Conservation (phyloP, 345 rosid genomes). For the Boechera divaricarpa region DNA sequence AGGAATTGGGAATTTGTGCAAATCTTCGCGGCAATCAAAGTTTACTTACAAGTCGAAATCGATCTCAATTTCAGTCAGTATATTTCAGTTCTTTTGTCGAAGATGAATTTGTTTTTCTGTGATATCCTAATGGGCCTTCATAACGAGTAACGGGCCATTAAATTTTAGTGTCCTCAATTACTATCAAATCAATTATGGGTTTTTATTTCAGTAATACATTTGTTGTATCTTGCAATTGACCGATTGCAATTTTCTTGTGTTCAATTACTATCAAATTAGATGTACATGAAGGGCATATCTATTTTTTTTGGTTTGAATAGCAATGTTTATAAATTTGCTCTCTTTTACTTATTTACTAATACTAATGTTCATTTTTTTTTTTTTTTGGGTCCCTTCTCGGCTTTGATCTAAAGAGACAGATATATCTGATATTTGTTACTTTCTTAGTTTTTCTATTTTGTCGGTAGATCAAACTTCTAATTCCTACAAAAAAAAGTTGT, state of each 20-base stretch:
- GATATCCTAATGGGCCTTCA: slow-evolving; percentile 23
- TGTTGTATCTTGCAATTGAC: too few species aligned
- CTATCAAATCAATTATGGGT: slow-evolving; percentile 1
- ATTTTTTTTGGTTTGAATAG: too few species aligned
- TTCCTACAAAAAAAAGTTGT: background rate
- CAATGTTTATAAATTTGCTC: too few species aligned
- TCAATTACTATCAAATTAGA: too few species aligned
- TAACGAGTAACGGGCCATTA: background rate
- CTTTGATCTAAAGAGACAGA: slow-evolving; percentile 2
- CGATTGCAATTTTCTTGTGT: too few species aligned
- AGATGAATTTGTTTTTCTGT: slow-evolving; percentile 11
- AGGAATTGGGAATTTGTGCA: slow-evolving; percentile 24
- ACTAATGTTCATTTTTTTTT: background rate
- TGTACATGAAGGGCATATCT: too few species aligned
- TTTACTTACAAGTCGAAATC: slow-evolving; percentile 5
- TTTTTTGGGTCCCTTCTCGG: background rate
- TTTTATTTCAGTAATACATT: background rate
- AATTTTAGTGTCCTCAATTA: background rate
- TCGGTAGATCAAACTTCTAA: background rate
- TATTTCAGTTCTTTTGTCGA: background rate
- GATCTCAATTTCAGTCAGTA: slow-evolving; percentile 30
- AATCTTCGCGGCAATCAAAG: slow-evolving; percentile 38
- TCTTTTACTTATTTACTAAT: background rate
- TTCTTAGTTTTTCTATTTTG: slow-evolving; percentile 13
- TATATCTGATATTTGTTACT: background rate